Conservation (phyloP, 1,284 basidiomycete genomes). For the Apiotrichum siamense region DNA sequence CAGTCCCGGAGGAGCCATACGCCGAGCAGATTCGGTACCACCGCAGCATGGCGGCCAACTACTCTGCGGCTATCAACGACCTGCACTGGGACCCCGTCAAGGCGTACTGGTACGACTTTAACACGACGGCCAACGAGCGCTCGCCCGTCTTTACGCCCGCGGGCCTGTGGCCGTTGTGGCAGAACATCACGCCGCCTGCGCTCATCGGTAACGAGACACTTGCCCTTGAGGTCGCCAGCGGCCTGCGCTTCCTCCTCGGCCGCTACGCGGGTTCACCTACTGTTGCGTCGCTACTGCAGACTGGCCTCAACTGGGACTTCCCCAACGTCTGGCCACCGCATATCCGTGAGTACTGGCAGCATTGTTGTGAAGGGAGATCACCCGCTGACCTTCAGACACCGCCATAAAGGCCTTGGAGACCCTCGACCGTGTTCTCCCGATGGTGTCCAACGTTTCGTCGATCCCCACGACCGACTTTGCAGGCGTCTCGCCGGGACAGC, state of each 20-base stretch:
- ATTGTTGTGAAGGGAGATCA: not conserved
- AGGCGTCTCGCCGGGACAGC: constrained; percentile 64
- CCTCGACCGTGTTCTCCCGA: constrained; percentile 29
- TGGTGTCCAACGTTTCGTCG: constrained; percentile 13
- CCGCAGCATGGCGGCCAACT: constrained; percentile 54
- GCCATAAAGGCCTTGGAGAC: constrained; percentile 66
- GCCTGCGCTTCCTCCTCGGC: constrained; percentile 68
- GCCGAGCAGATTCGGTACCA: constrained; percentile 51
- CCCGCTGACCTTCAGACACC: constrained; percentile 53
- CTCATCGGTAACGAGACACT: constrained; percentile 53
- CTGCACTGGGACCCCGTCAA: constrained; percentile 76
- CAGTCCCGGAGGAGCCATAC: constrained; percentile 1
- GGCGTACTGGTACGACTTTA: constrained; percentile 70
- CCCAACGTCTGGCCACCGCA: constrained; percentile 63
- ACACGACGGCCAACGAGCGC: constrained; percentile 60
- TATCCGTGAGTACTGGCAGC: constrained; percentile 49
- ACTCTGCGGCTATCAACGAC: constrained; percentile 70
- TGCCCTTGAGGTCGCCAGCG: constrained; percentile 67
- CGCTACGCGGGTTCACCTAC: constrained; percentile 75
- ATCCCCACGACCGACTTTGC: constrained; percentile 24
- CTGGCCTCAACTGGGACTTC: constrained; percentile 70
- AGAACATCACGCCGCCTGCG: constrained; percentile 70
- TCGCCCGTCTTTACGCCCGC: constrained; percentile 63
- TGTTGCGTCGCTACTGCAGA: constrained; percentile 61
- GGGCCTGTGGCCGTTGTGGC: constrained; percentile 82